A percentile compares a stretch with the other conserved stretches of the same genome.
These are phyloP conservation scores for Lagerstroemia speciosa DNA, from an alignment of 345 rosid genomes.

Conservation along the genomic window DNA sequence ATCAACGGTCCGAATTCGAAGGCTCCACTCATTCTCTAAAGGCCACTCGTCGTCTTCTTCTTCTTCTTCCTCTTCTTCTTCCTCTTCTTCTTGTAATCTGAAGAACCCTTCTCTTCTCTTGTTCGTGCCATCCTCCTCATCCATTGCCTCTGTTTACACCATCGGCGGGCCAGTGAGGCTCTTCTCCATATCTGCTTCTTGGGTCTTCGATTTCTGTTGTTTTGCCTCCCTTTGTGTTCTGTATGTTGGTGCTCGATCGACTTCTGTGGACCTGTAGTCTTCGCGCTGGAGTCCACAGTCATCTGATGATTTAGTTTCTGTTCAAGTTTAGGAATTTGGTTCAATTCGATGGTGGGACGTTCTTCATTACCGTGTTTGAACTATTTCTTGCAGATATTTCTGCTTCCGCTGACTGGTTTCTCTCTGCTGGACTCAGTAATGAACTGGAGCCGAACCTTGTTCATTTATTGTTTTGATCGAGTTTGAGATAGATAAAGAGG, in stretches of 20 bases:
- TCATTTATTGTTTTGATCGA: neutral
- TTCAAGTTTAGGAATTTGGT: neutral
- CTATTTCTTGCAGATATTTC: neutral
- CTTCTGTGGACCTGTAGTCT: neutral
- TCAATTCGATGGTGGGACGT: neutral
- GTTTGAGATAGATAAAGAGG: neutral
- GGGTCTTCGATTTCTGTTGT: neutral
- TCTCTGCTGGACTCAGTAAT: neutral
- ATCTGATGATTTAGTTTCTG: neutral
- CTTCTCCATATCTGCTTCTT: neutral
- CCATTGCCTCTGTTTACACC: neutral
- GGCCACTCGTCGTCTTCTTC: neutral
- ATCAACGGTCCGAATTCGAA: neutral
- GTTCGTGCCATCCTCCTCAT: neutral
- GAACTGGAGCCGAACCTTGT: neutral
- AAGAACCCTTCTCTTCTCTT: neutral
- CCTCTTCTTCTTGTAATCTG: neutral
- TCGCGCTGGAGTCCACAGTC: neutral
- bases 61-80: neutral
- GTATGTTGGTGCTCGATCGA: neutral
- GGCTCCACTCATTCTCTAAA: neutral
- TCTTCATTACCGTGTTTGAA: neutral
- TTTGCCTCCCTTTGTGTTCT: neutral
- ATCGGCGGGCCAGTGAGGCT: neutral
- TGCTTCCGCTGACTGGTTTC: neutral